Conservation (phyloP, 441 rosid species). For the Gossypium lobatum region DNA sequence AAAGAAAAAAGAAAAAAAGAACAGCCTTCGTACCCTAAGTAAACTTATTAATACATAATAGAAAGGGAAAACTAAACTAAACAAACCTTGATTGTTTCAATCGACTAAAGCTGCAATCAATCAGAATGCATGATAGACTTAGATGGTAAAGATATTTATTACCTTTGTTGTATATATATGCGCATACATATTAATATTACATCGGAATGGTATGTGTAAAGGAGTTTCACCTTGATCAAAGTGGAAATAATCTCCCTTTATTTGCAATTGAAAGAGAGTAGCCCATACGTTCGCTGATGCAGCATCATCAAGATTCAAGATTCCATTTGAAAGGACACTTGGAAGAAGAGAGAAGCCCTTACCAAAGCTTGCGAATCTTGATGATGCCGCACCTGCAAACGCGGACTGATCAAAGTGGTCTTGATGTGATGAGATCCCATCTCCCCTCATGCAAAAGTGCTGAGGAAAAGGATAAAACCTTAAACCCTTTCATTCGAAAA, state of each 20-base stretch:
- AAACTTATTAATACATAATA: not conserved
- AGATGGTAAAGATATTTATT: not conserved
- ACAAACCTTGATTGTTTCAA: not conserved
- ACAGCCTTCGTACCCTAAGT: not conserved
- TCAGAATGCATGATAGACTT: not conserved
- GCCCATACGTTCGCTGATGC: slow-evolving; percentile 40
- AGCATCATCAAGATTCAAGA: slow-evolving; percentile 54
- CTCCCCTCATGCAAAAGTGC: slow-evolving; percentile 5
- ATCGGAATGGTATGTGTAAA: not conserved
- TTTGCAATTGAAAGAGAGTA: not conserved
- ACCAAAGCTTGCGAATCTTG: slow-evolving; percentile 35
- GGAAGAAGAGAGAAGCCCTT: not conserved
- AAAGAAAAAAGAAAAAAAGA: too few relatives aligned
- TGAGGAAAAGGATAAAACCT: not conserved
- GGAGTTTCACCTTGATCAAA: not conserved
- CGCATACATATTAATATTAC: not conserved
- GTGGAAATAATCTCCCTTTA: not conserved
- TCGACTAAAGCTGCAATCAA: not conserved
- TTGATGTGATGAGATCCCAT: slow-evolving; percentile 11
- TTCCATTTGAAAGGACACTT: slow-evolving; percentile 16
- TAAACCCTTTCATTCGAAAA: not conserved
- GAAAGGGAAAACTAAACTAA: not conserved
- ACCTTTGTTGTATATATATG: not conserved
- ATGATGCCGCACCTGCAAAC: slow-evolving; percentile 37
- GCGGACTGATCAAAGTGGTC: slow-evolving; percentile 19